Conservation (phyloP, 345 rosid genomes). For the Rubroshorea leprosula region DNA sequence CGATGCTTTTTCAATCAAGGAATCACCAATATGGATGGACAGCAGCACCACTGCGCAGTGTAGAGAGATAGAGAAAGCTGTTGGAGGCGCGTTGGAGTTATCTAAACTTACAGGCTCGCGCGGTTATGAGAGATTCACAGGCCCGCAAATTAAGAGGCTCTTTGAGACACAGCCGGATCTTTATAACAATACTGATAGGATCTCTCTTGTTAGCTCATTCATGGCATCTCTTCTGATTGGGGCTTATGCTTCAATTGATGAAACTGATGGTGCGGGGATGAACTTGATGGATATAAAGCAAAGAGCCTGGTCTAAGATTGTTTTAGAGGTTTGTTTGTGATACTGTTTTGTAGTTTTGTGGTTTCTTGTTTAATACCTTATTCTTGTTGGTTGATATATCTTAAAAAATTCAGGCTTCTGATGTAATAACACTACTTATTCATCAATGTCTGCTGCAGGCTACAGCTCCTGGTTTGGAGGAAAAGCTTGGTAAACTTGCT, state of each 20-base stretch:
- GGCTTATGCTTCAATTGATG: conserved; percentile 73
- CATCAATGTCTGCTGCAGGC: conserved; percentile 37
- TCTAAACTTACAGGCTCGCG: conserved; percentile 71
- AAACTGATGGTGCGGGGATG: conserved; percentile 95
- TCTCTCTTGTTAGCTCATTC: conserved; percentile 92
- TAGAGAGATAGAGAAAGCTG: conserved; percentile 79
- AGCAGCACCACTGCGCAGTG: conserved; percentile 79
- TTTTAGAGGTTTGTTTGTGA: conserved; percentile 53
- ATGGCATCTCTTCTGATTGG: conserved; percentile 78
- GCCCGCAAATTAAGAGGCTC: conserved; percentile 80
- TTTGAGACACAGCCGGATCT: conserved; percentile 37
- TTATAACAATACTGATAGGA: conserved; percentile 67
- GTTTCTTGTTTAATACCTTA: conserved; percentile 7
- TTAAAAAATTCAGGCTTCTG: neutral
- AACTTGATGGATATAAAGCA: conserved; percentile 82
- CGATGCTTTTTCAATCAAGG: conserved; percentile 56
- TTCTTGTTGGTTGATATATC: neutral
- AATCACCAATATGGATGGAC: conserved; percentile 97
- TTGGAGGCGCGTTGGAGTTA: conserved; percentile 82
- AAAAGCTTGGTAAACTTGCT: conserved; percentile 78
- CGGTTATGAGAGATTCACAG: conserved; percentile 76
- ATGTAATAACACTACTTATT: neutral
- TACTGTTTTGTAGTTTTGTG: neutral
- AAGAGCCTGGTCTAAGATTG: conserved; percentile 59
- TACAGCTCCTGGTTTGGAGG: conserved; percentile 78